Evolutionary conservation across 2,329 filamentous ascomycete species (phyloP).

Genomic region (Stenocarpella maydis): DNA sequence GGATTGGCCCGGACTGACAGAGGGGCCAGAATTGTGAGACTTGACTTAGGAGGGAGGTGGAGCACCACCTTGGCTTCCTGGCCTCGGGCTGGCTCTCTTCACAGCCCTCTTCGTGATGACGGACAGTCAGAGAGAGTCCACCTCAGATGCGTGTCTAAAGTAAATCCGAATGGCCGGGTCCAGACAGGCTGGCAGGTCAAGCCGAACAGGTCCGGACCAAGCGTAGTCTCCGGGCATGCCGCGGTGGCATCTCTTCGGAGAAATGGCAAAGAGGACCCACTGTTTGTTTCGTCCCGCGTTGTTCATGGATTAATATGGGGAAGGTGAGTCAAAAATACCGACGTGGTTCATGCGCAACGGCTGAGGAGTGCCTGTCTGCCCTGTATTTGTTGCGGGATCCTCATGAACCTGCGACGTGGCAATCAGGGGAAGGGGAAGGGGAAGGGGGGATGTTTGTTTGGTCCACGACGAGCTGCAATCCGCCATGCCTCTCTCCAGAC

Average conservation of each 20-base stretch:
- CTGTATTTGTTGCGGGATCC: background rate
- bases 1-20: slow-evolving; percentile 4
- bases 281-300: background rate
- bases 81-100: background rate
- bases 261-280: background rate
- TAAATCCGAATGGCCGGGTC: background rate
- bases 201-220: background rate
- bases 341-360: background rate
- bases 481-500: background rate
- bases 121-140: background rate
- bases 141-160: background rate
- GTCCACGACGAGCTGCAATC: slow-evolving; percentile 11
- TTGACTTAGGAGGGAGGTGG: background rate
- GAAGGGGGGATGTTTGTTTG: background rate
- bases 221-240: background rate
- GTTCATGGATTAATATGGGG: slow-evolving; percentile 1
- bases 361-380: background rate
- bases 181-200: background rate
- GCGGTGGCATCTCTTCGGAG: slow-evolving; percentile 4
- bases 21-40: background rate
- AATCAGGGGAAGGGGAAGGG: background rate
- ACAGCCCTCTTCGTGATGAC: slow-evolving; percentile 13
- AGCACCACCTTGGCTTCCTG: slow-evolving; percentile 14
- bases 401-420: slow-evolving; percentile 14
- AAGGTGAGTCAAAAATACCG: slow-evolving; percentile 20